These are phyloP conservation scores for Hirsutella thompsonii DNA, from an alignment of 2,329 filamentous ascomycete genomes.

Conservation along the genomic window DNA sequence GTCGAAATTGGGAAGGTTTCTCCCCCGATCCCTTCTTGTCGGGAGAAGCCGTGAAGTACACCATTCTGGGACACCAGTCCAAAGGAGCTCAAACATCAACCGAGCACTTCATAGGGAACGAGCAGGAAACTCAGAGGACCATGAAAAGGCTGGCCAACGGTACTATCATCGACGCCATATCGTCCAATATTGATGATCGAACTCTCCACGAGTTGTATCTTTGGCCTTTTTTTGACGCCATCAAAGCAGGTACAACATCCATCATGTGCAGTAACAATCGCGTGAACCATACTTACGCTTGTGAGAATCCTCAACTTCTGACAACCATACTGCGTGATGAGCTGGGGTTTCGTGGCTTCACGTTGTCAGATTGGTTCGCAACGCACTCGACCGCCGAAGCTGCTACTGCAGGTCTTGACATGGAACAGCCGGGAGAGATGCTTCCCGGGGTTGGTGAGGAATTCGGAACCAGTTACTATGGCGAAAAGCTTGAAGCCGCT, in stretches of 20 bases:
- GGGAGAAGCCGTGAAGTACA: constrained; percentile 58
- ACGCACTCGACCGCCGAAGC: constrained; percentile 56
- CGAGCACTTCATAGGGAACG: constrained; percentile 64
- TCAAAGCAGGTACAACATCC: constrained; percentile 51
- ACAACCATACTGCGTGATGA: constrained; percentile 70
- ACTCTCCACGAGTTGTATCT: constrained; percentile 65
- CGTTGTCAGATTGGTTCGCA: constrained; percentile 71
- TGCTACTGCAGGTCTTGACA: constrained; percentile 64
- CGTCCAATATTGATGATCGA: constrained; percentile 56
- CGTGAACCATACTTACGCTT: constrained; percentile 67
- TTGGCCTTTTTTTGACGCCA: constrained; percentile 67
- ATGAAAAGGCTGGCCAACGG: constrained; percentile 34
- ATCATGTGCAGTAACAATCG: constrained; percentile 63
- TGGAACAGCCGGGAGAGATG: constrained; percentile 82
- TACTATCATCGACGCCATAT: constrained; percentile 56
- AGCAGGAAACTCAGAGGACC: constrained; percentile 37
- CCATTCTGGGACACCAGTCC: constrained; percentile 68
- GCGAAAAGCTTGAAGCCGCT: constrained; percentile 74
- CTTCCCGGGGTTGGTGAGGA: constrained; percentile 54
- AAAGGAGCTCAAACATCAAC: constrained; percentile 73
- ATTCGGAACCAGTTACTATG: constrained; percentile 64
- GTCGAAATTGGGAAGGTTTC: constrained; percentile 53
- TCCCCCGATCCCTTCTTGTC: constrained; percentile 64
- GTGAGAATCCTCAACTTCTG: constrained; percentile 65
- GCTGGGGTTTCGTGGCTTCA: constrained; percentile 68